Evolutionary conservation across 1,284 basidiomycete species (phyloP).

Genomic region (Trichosporon faecale): DNA sequence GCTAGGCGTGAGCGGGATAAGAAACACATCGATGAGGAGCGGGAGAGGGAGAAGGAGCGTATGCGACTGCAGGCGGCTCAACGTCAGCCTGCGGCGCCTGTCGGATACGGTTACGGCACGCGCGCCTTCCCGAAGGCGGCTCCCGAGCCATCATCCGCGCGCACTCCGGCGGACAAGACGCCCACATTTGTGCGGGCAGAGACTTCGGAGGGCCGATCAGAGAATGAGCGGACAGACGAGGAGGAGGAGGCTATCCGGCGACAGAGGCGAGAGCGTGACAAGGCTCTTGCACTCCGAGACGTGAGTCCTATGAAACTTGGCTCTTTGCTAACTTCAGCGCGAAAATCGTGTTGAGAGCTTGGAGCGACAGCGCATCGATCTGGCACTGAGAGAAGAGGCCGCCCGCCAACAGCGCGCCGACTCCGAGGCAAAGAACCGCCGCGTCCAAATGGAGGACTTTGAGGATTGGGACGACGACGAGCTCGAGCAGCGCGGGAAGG

Average conservation of each 20-base stretch:
- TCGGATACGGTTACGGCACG: constrained; percentile 38
- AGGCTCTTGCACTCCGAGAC: constrained; percentile 76
- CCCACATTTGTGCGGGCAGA: constrained; percentile 72
- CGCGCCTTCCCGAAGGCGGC: constrained; percentile 22
- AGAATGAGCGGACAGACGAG: constrained; percentile 69
- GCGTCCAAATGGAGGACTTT: constrained; percentile 67
- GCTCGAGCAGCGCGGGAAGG: constrained; percentile 60
- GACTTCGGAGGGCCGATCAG: constrained; percentile 51
- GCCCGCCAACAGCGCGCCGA: constrained; percentile 68
- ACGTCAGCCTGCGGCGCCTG: background rate
- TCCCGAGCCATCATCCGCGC: background rate
- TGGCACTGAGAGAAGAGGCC: constrained; percentile 69
- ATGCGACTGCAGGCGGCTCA: constrained; percentile 15
- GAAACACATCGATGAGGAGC: constrained; percentile 62
- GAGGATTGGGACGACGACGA: constrained; percentile 88
- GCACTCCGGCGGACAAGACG: constrained; percentile 54
- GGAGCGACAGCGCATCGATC: constrained; percentile 69
- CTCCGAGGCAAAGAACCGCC: constrained; percentile 67
- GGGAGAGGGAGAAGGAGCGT: constrained; percentile 36
- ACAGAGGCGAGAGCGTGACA: constrained; percentile 67
- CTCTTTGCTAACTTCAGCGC: constrained; percentile 24
- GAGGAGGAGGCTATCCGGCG: constrained; percentile 74
- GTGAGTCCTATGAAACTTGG: constrained; percentile 56
- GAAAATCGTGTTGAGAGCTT: constrained; percentile 71
- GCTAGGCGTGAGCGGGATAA: constrained; percentile 83